These are phyloP conservation scores for Pyrenochaeta sp. DNA, from an alignment of 2,329 filamentous ascomycete species.

Conservation along the genomic window DNA sequence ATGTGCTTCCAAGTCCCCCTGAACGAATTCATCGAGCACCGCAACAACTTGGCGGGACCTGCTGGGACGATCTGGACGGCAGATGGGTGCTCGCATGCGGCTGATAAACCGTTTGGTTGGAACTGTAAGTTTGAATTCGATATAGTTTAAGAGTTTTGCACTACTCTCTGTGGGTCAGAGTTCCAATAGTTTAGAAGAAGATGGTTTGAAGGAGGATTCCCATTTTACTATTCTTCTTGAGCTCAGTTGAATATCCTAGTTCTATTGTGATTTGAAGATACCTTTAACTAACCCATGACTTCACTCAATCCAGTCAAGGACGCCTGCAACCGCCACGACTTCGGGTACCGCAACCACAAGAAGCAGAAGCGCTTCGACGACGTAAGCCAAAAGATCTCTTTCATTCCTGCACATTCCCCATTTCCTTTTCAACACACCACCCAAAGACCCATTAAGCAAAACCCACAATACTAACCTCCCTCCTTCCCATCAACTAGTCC, in stretches of 20 bases:
- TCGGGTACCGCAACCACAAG: constrained; percentile 63
- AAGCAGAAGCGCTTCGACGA: constrained; percentile 56
- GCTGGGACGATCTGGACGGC: constrained; percentile 46
- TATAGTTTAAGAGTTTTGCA: background rate
- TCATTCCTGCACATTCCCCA: too few relatives aligned
- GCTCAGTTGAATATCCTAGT: too few relatives aligned
- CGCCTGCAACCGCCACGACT: constrained; percentile 61
- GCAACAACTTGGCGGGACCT: constrained; percentile 43
- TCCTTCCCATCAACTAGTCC: background rate
- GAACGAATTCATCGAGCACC: background rate
- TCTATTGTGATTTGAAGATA: too few relatives aligned
- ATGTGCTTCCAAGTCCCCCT: background rate
- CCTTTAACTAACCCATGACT: background rate
- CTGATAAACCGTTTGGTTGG: constrained; percentile 45
- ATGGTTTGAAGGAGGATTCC: too few relatives aligned
- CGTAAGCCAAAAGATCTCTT: constrained; percentile 14
- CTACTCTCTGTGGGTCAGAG: too few relatives aligned
- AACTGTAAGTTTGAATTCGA: constrained; percentile 25
- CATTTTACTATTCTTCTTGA: too few relatives aligned
- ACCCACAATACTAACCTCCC: background rate
- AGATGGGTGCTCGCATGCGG: constrained; percentile 47
- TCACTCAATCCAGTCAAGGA: constrained; percentile 20
- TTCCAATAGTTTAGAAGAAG: too few relatives aligned
- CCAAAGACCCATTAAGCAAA: too few relatives aligned
- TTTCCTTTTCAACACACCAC: too few relatives aligned